A percentile compares a stretch with the other conserved stretches of the same genome.
Evolutionary conservation across 2,329 filamentous ascomycete genomes (phyloP).

Genomic region (Pyrenophora tritici-repentis): DNA sequence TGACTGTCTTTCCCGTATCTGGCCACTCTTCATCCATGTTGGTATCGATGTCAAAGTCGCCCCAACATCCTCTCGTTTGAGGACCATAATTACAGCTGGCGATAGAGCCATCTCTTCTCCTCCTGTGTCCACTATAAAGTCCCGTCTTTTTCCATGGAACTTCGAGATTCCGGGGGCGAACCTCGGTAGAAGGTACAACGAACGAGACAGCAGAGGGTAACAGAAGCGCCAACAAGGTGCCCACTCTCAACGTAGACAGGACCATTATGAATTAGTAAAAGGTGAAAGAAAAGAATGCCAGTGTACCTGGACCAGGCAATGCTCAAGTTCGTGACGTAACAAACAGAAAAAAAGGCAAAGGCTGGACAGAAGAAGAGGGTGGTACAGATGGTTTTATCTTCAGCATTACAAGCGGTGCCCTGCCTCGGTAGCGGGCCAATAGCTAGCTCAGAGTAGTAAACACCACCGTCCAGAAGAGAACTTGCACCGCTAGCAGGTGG

Average conservation of each 20-base stretch:
- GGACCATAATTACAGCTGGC: slow-evolving; percentile 30
- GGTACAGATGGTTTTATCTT: slow-evolving; percentile 24
- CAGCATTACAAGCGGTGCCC: slow-evolving; percentile 16
- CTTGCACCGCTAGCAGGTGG: slow-evolving; percentile 23
- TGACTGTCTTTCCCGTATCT: slow-evolving; percentile 46
- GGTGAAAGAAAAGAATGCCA: slow-evolving; percentile 12
- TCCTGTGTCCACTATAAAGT: slow-evolving; percentile 13
- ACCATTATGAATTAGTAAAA: slow-evolving; percentile 16
- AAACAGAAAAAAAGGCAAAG: slow-evolving; percentile 12
- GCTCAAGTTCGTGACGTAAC: slow-evolving; percentile 5
- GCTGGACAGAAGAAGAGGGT: slow-evolving; percentile 18
- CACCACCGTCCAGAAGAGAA: slow-evolving; percentile 22
- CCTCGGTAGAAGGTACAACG: slow-evolving; percentile 17
- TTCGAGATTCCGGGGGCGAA: slow-evolving; percentile 15
- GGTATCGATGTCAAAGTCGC: slow-evolving; percentile 49
- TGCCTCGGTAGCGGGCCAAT: slow-evolving; percentile 19
- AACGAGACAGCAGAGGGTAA: slow-evolving; percentile 22
- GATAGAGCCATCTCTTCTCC: slow-evolving; percentile 16
- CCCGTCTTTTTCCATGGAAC: slow-evolving; percentile 33
- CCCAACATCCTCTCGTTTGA: slow-evolving; percentile 32
- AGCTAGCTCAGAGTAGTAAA: slow-evolving; percentile 10
- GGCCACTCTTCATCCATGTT: slow-evolving; percentile 53
- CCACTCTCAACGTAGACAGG: slow-evolving; percentile 3
- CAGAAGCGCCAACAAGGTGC: slow-evolving; percentile 20
- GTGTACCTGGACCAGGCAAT: slow-evolving; percentile 4